Evolutionary conservation across 345 rosid genomes (phyloP), one percentile per base, ranked within the genome.

Genomic region (Salix suchowensis): DNA sequence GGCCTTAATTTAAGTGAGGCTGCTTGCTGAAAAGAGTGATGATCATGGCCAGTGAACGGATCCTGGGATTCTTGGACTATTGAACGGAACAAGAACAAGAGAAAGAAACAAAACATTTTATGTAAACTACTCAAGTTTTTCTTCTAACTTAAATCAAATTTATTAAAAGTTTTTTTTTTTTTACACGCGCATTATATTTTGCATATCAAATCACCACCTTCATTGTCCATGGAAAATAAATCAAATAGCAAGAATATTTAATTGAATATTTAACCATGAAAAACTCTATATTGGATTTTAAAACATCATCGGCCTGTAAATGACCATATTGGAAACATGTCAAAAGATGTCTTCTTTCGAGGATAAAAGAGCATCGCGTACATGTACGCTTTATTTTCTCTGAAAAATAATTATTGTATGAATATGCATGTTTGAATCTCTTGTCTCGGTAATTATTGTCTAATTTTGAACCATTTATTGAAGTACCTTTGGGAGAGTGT

Each of bases 31-130:
- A 39, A 7, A 7, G 42, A 9, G 42, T 77, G 81, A 58, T 65
- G 77, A 82, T 48, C 82, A 78, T 21, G 76, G 58, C 5, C 76
- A 68, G 66, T 65, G 52, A 32, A 87, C 82, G 6, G 86, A 88
- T 23, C 71, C 71, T 12, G 91, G 91, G 36, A 88, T 24, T 15
- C 71, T 58, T 46, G 84, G 80, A 77, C 85, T 85, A 79, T 86
- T 84, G 65, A 88, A 88, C 19, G 91, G 88, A 42, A 87, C 87
- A 61, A 85, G 86, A 19, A 88, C 85, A 3, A 80, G 77, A 5
- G 89, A 83, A 5, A 82, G 82, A 54, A 86, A 26, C 68, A 65
- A 30, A 7, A 10, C 36, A 34, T 34, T 34, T 34, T 34, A 34
- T 34, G 4, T 34, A 34, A 34, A 34, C 36, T 4, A 34, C 36